These are phyloP conservation scores for Sporothrix pseudoabietina DNA, from an alignment of 2,329 filamentous ascomycete species.

Conservation along the genomic window DNA sequence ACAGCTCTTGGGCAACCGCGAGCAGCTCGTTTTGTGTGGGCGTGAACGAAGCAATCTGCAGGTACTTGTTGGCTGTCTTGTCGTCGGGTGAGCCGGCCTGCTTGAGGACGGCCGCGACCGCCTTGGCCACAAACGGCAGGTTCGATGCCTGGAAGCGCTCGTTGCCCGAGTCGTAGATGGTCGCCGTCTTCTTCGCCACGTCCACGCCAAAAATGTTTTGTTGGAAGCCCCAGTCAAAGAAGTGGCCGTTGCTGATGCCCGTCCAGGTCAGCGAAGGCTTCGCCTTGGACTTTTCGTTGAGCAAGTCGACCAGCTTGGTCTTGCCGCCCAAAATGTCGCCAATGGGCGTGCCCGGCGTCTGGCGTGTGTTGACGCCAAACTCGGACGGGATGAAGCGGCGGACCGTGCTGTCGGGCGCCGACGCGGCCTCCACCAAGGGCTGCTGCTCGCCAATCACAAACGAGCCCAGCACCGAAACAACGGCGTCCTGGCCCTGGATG, in stretches of 20 bases:
- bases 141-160: conserved; percentile 36
- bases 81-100: conserved; percentile 37
- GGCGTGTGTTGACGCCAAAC: conserved; percentile 38
- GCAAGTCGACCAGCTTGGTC: conserved; percentile 45
- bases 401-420: conserved; percentile 35
- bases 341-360: conserved; percentile 30
- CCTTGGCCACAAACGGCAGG: conserved; percentile 38
- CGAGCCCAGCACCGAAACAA: conserved; percentile 53
- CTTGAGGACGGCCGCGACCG: conserved; percentile 37
- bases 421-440: conserved; percentile 35
- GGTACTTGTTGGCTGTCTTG: conserved; percentile 51
- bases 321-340: conserved; percentile 44
- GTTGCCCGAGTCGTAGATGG: conserved; percentile 41
- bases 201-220: conserved; percentile 51
- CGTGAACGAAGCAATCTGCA: conserved; percentile 58
- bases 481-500: conserved; percentile 54
- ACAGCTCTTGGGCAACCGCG: conserved; percentile 54
- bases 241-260: conserved; percentile 38
- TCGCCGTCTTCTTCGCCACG: conserved; percentile 51
- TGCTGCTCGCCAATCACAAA: conserved; percentile 42
- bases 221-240: conserved; percentile 49
- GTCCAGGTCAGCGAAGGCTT: conserved; percentile 38
- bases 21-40: conserved; percentile 62
- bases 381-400: conserved; percentile 39
- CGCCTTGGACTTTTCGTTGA: conserved; percentile 29